These are phyloP conservation scores for Coniochaeta prunicola DNA, from an alignment of 2,329 filamentous ascomycete genomes.

Conservation along the genomic window DNA sequence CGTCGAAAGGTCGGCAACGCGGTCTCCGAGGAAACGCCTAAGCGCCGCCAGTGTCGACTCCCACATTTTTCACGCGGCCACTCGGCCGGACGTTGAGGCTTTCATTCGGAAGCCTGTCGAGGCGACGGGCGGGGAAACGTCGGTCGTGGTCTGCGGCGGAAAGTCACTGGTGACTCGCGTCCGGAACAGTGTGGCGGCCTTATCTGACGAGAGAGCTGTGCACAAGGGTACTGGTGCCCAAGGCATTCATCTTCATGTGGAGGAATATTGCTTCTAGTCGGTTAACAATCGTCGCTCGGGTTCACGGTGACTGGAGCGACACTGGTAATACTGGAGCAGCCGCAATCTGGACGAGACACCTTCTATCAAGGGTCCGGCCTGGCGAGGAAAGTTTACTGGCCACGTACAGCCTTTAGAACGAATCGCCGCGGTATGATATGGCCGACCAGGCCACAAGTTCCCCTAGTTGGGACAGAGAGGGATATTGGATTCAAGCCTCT, in stretches of 20 bases:
- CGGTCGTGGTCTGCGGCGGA: constrained; percentile 53
- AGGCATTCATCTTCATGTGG: constrained; percentile 52
- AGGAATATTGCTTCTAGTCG: constrained; percentile 40
- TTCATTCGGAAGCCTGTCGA: constrained; percentile 49
- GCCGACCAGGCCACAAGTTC: too few species aligned
- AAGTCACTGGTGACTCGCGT: constrained; percentile 44
- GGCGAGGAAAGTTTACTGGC: neutral
- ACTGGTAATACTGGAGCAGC: neutral
- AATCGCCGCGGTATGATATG: neutral
- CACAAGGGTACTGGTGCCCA: constrained; percentile 59
- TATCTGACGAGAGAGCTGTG: constrained; percentile 55
- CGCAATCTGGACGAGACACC: neutral
- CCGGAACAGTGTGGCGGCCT: constrained; percentile 44
- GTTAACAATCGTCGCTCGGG: neutral
- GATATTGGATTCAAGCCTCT: too few species aligned
- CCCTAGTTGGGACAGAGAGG: too few species aligned
- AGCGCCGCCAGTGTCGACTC: constrained; percentile 24
- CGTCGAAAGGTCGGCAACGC: constrained; percentile 16
- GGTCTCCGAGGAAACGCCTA: constrained; percentile 7
- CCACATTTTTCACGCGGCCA: constrained; percentile 36
- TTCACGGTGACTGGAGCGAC: neutral
- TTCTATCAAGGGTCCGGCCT: neutral
- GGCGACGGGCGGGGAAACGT: constrained; percentile 52
- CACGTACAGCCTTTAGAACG: neutral
- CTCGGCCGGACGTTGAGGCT: constrained; percentile 41